These are phyloP conservation scores for Termitomyces sp. DNA, from an alignment of 768 basidiomycete genomes.

Conservation along the genomic window DNA sequence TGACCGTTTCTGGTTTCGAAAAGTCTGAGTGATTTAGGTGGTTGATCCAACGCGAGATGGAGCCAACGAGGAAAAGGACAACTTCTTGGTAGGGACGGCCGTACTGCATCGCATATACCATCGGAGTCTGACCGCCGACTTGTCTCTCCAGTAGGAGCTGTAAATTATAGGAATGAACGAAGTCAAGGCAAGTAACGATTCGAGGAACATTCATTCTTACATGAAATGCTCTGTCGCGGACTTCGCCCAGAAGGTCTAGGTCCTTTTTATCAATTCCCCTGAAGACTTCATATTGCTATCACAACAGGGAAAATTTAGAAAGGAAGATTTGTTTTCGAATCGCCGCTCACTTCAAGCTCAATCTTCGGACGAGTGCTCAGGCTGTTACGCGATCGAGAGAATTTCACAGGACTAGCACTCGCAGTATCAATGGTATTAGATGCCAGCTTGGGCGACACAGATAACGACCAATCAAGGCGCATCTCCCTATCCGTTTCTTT, in stretches of 20 bases:
- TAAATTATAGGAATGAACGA: not conserved
- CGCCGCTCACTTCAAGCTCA: constrained; percentile 40
- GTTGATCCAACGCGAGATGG: constrained; percentile 90
- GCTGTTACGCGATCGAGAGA: constrained; percentile 1
- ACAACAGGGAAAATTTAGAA: not conserved
- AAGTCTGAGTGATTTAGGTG: constrained; percentile 80
- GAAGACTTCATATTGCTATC: constrained; percentile 57
- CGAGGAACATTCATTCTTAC: constrained; percentile 35
- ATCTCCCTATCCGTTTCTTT: constrained; percentile 9
- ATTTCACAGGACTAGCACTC: constrained; percentile 3
- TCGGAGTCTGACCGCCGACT: constrained; percentile 79
- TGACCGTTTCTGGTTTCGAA: constrained; percentile 57
- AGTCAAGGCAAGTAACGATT: not conserved
- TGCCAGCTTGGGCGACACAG: constrained; percentile 13
- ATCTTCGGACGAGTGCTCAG: constrained; percentile 30
- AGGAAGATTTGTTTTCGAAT: not conserved
- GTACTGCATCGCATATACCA: constrained; percentile 85
- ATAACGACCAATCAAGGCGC: constrained; percentile 14
- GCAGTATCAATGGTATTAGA: constrained; percentile 6
- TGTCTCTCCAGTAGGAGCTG: constrained; percentile 71
- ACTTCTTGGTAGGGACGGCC: constrained; percentile 73
- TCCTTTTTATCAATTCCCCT: constrained; percentile 84
- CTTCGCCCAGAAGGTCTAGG: constrained; percentile 75
- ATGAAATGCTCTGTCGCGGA: constrained; percentile 74
- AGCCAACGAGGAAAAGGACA: constrained; percentile 82